Evolutionary conservation across 1,139 yeast genomes (phyloP), one percentile per base, ranked within the genome.

Genomic region (Suhomyces maxii): DNA sequence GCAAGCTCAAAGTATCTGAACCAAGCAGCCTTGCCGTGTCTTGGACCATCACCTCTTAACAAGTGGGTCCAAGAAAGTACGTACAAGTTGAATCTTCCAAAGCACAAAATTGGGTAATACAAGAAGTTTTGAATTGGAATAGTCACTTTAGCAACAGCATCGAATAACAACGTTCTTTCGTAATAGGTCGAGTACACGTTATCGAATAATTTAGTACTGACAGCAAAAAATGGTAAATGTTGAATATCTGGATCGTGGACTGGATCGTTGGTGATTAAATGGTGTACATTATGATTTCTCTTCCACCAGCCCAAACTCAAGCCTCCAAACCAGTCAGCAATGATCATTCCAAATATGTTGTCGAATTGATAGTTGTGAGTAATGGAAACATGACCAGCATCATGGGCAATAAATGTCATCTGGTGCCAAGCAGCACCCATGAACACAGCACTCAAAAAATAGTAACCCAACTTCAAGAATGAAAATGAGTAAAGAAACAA

Each of bases 241-340:
- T 90, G 97, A 60, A 89, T 90, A 67, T 89, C 97, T 0, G 97
- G 97, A 60, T 90, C 97, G 62, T 89, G 96, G 1, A 86, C 85
- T 0, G 97, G 97, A 59, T 89, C 96, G 64, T 89, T 89, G 12
- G 97, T 86, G 45, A 89, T 77, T 47, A 89, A 68, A 65, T 89
- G 97, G 63, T 90, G 97, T 23, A 89, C 95, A 62, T 89, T 89
- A 65, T 89, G 97, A 64, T 87, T 89, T 44, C 93, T 76, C 59
- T 89, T 90, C 97, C 97, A 89, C 97, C 97, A 89, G 1, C 96
- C 96, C 34, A 89, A 64, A 44, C 96, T 87, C 44, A 89, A 71
- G 0, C 97, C 97, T n/a, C 97, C 97, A 47, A 83, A 67, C 72
- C 79, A 89, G 54, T 87, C 82, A 2, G 96, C 96, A 42, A 89